These are phyloP conservation scores for Plasmodium gonderi DNA, from an alignment of 169 alveolate species.

Conservation along the genomic window DNA sequence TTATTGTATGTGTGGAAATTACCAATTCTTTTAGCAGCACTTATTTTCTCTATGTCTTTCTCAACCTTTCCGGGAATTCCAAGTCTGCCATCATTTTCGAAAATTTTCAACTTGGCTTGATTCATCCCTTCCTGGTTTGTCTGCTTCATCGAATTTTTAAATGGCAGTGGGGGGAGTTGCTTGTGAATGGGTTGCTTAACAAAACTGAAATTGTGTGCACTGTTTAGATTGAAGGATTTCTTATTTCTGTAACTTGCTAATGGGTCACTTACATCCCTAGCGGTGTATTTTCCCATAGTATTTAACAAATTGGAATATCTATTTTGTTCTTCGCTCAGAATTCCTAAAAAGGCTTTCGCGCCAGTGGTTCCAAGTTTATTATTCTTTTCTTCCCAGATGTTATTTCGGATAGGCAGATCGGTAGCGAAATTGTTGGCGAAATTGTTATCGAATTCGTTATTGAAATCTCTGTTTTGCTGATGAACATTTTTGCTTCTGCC, in stretches of 20 bases:
- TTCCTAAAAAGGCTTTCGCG: neutral
- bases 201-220: neutral
- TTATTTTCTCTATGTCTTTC: too few species aligned
- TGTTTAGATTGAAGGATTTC: neutral
- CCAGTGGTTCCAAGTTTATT: neutral
- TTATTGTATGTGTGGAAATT: too few species aligned
- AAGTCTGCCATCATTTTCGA: neutral
- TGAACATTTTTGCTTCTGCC: neutral
- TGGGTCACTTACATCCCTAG: neutral
- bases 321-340: neutral
- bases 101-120: neutral
- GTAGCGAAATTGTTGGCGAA: too few species aligned
- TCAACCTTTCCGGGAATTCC: neutral
- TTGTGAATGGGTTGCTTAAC: neutral
- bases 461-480: neutral
- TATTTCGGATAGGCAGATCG: neutral
- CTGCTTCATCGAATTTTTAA: neutral
- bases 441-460: too few species aligned
- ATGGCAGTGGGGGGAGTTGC: neutral
- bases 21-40: too few species aligned
- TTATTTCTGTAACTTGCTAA: neutral
- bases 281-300: constrained; percentile 1
- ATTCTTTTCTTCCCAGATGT: neutral
- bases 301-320: neutral
- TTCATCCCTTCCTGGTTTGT: neutral